Percentiles rank a stretch among this genome's conserved stretches.
These are phyloP conservation scores for Aspergillus caelatus DNA, from an alignment of 2,329 filamentous ascomycete genomes.

Conservation along the genomic window DNA sequence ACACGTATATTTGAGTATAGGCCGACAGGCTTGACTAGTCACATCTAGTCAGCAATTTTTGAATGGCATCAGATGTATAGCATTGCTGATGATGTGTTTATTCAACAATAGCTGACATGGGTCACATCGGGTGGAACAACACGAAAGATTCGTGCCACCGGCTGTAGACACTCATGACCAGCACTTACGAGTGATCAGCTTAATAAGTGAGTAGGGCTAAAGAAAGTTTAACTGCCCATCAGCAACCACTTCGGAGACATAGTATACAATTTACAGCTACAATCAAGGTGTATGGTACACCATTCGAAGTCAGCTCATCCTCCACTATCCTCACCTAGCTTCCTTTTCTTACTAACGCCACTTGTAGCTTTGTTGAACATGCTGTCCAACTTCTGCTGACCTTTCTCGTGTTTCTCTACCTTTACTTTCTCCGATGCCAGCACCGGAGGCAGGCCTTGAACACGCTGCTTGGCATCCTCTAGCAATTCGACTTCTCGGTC, in stretches of 20 bases:
- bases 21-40: background rate
- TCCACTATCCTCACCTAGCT: slow-evolving; percentile 5
- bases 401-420: slow-evolving; percentile 34
- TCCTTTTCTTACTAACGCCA: slow-evolving; percentile 28
- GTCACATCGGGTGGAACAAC: background rate
- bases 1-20: background rate
- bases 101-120: background rate
- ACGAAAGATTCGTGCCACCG: background rate
- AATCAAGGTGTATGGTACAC: background rate
- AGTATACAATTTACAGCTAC: background rate
- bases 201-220: background rate
- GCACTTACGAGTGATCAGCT: background rate
- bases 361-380: slow-evolving; percentile 28
- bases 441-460: slow-evolving; percentile 38
- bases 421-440: slow-evolving; percentile 36
- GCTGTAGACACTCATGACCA: background rate
- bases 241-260: background rate
- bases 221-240: background rate
- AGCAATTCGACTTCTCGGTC: slow-evolving; percentile 37
- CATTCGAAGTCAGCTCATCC: background rate
- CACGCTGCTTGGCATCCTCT: slow-evolving; percentile 36
- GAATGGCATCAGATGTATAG: background rate
- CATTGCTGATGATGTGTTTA: background rate
- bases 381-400: slow-evolving; percentile 34
- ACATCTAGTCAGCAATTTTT: background rate